phyloP scores from a whole-genome alignment of 1,139 yeast species.

The Hemisphaericaspora lyxosophila region DNA sequence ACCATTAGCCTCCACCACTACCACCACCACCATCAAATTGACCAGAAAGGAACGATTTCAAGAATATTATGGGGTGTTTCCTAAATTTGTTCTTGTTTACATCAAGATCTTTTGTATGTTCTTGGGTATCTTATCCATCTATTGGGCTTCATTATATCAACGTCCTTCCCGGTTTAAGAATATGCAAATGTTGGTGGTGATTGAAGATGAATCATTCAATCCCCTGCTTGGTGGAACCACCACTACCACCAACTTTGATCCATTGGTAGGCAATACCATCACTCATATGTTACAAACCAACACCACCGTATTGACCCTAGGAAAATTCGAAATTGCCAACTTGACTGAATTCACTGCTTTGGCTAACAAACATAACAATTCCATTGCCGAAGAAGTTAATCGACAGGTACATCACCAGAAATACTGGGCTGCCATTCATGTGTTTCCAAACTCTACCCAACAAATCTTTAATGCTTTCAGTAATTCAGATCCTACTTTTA shows the following conservation, averaged over 20 bases:
- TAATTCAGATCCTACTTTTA: slow-evolving; percentile 20
- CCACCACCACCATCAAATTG: neutral
- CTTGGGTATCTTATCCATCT: slow-evolving; percentile 45
- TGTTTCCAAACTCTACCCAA: slow-evolving; percentile 45
- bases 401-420: slow-evolving; percentile 45
- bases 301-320: slow-evolving; percentile 19
- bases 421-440: slow-evolving; percentile 55
- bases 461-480: slow-evolving; percentile 32
- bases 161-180: slow-evolving; percentile 38
- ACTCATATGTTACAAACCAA: slow-evolving; percentile 20
- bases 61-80: slow-evolving; percentile 9
- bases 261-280: slow-evolving; percentile 36
- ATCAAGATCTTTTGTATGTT: slow-evolving; percentile 18
- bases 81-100: slow-evolving; percentile 10
- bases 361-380: slow-evolving; percentile 33
- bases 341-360: slow-evolving; percentile 25
- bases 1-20: neutral
- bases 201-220: slow-evolving; percentile 37
- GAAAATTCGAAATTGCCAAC: slow-evolving; percentile 41
- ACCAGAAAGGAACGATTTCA: slow-evolving; percentile 7
- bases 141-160: slow-evolving; percentile 59
- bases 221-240: no score
- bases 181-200: slow-evolving; percentile 45
- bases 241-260: slow-evolving; percentile 22
- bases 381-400: slow-evolving; percentile 34